A percentile compares a stretch with the other conserved stretches of the same genome.
These are phyloP conservation scores for Medicago truncatula DNA, from an alignment of 306 rosid genomes.

Conservation along the genomic window MtrunA17r5.0-ANR NC_053045.1:54535001-54535500, in stretches of 20 bases:
- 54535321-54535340: too few relatives aligned
- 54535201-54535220: not conserved
- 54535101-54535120: constrained; percentile 70
- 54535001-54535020: constrained; percentile 90
- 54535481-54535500: too few relatives aligned
- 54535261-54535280: not conserved
- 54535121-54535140: constrained; percentile 76
- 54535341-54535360: too few relatives aligned
- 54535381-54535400: too few relatives aligned
- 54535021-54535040: constrained; percentile 89
- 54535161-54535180: constrained; percentile 14
- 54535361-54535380: too few relatives aligned
- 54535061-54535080: constrained; percentile 71
- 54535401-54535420: too few relatives aligned
- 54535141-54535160: constrained; percentile 84
- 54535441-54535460: too few relatives aligned
- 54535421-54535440: too few relatives aligned
- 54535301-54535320: constrained; percentile 8
- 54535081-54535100: constrained; percentile 62
- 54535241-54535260: constrained; percentile 9
- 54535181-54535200: not conserved
- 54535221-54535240: not conserved
- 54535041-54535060: constrained; percentile 66
- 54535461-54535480: too few relatives aligned
- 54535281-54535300: constrained; percentile 17